phyloP scores from a whole-genome alignment of 2,329 filamentous ascomycete species.

The Aspergillus felis region DNA sequence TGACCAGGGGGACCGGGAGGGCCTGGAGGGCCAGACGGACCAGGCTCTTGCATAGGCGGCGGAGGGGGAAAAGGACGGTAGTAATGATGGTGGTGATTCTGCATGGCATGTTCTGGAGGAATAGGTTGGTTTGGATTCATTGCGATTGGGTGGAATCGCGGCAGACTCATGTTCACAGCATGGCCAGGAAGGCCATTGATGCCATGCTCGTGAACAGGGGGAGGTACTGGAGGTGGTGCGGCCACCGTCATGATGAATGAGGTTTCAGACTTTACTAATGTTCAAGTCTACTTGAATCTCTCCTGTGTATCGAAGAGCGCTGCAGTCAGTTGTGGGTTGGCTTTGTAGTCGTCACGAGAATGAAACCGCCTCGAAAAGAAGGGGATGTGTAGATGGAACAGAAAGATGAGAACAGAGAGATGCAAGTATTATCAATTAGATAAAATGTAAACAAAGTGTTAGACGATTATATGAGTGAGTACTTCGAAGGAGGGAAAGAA shows the following conservation, averaged over 20 bases:
- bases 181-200: slow-evolving; percentile 23
- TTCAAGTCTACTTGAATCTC: background rate
- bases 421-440: slow-evolving; percentile 4
- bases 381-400: background rate
- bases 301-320: background rate
- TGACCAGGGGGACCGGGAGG: slow-evolving; percentile 21
- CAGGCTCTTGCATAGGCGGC: slow-evolving; percentile 26
- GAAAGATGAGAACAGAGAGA: background rate
- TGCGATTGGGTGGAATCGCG: slow-evolving; percentile 39
- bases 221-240: slow-evolving; percentile 30
- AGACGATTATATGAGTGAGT: background rate
- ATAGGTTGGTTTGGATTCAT: slow-evolving; percentile 36
- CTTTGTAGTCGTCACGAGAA: background rate
- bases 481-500: background rate
- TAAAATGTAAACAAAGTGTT: slow-evolving; percentile 2
- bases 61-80: slow-evolving; percentile 30
- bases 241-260: slow-evolving; percentile 32
- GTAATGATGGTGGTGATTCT: slow-evolving; percentile 27
- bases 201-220: slow-evolving; percentile 29
- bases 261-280: background rate
- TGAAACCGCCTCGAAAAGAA: background rate
- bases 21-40: slow-evolving; percentile 19
- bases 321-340: background rate
- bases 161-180: slow-evolving; percentile 29
- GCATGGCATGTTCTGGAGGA: slow-evolving; percentile 31